Evolutionary conservation across 2,329 filamentous ascomycete species (phyloP), one percentile per base, ranked within the genome.

Genomic region (Ceratocystis huliohia): DNA sequence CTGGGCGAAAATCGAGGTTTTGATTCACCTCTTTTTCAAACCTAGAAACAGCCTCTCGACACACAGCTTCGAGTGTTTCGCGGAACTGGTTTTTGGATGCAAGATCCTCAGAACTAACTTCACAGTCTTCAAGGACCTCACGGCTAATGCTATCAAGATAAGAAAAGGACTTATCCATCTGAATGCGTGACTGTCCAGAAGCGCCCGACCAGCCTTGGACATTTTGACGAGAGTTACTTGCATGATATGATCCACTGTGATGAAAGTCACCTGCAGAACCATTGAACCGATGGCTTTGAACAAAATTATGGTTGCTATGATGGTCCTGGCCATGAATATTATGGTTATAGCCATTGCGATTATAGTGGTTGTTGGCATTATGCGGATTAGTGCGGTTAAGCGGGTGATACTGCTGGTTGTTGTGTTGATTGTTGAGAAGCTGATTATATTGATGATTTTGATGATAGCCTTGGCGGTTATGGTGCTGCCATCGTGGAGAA

Each of bases 61-160:
- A 88, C 25, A 89, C 81, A 7, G 74, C 70, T 73, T 93, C 86
- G 17, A 95, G 81, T 30, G 77, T 76, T 59, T 76, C 72, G 62
- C 89, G 83, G 70, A 95, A 92, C 0, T 74, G 73, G 70, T 94
- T 88, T 72, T 94, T 95, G 69, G 86, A 81, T 1, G 79, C 76
- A 64, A 88, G 82, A 70, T 94, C 89, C 0, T 76, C 74, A 0
- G 75, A 72, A 46, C 80, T 80, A 69, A 93, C 91, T 70, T 87
- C 84, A 1, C 84, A 82, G 48, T 77, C 78, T 0, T 80, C 75
- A 20, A 90, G 76, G 61, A 85, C 80, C 13, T 63, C 61, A 1
- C 63, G 15, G 41, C 61, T 61, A 15, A 68, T 37, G 4, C 65
- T 37, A 17, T 73, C 65, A 44, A 68, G 64, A 45, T 66, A 68